Evolutionary conservation across 1,139 yeast genomes (phyloP).

Genomic region (Kluyveromyces sp.): DNA sequence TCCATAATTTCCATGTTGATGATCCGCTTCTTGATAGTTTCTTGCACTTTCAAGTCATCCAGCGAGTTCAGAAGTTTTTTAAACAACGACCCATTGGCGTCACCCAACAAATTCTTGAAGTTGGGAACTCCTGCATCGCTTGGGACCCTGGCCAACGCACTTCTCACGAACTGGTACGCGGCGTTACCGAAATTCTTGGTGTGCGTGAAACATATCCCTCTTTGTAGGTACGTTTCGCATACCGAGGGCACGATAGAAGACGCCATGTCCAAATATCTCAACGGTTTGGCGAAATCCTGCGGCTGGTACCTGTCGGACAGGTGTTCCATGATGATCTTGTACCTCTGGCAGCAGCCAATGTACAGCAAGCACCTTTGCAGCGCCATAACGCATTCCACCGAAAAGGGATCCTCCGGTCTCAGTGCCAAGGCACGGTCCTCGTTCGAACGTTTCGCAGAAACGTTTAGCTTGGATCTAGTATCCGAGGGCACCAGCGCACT

Average conservation of each 20-base stretch:
- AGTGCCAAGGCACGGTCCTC: slow-evolving; percentile 23
- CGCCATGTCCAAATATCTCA: slow-evolving; percentile 46
- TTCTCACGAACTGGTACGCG: slow-evolving; percentile 49
- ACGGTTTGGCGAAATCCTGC: slow-evolving; percentile 39
- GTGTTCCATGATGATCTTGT: slow-evolving; percentile 43
- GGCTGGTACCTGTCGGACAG: slow-evolving; percentile 37
- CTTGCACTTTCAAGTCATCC: slow-evolving; percentile 18
- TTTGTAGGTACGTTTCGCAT: slow-evolving; percentile 56
- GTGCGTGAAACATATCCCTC: slow-evolving; percentile 49
- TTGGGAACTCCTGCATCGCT: slow-evolving; percentile 22
- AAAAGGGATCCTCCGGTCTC: slow-evolving; percentile 16
- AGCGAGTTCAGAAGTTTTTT: slow-evolving; percentile 15
- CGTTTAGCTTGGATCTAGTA: slow-evolving; percentile 15
- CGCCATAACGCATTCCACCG: slow-evolving; percentile 36
- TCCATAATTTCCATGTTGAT: slow-evolving; percentile 31
- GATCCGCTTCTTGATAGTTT: slow-evolving; percentile 18
- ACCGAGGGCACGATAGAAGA: slow-evolving; percentile 53
- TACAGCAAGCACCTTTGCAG: slow-evolving; percentile 49
- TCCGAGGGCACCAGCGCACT: slow-evolving; percentile 16
- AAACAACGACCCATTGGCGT: slow-evolving; percentile 18
- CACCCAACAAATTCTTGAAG: slow-evolving; percentile 19
- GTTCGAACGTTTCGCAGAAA: slow-evolving; percentile 7
- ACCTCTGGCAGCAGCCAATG: slow-evolving; percentile 56
- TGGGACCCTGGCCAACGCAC: slow-evolving; percentile 50
- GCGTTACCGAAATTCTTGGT: slow-evolving; percentile 37